phyloP scores from a whole-genome alignment of 2,329 filamentous ascomycete species.

The Cladosporium sp. region DNA sequence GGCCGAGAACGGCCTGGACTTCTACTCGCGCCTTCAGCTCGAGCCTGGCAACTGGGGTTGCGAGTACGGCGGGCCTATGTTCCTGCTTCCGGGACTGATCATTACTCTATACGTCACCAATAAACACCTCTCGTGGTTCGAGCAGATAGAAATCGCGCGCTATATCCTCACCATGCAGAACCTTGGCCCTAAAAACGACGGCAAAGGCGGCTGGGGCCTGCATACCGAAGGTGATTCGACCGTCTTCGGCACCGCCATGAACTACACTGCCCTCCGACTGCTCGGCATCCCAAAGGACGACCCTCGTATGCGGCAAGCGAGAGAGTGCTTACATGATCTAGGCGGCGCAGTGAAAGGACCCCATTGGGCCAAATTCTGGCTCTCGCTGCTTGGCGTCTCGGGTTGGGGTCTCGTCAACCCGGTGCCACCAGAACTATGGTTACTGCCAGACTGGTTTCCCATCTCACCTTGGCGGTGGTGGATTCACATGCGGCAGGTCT shows the following conservation, averaged over 20 bases:
- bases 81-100: conserved; percentile 82
- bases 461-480: conserved; percentile 44
- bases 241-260: conserved; percentile 88
- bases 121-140: conserved; percentile 77
- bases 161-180: conserved; percentile 86
- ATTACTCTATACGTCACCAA: conserved; percentile 87
- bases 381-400: conserved; percentile 78
- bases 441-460: conserved; percentile 41
- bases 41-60: conserved; percentile 92
- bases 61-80: conserved; percentile 98
- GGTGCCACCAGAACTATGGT: conserved; percentile 89
- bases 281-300: conserved; percentile 84
- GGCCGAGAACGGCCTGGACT: conserved; percentile 78
- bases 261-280: conserved; percentile 79
- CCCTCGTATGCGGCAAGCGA: conserved; percentile 79
- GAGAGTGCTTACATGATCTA: conserved; percentile 77
- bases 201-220: conserved; percentile 95
- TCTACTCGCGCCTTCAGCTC: conserved; percentile 88
- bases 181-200: conserved; percentile 51
- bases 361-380: conserved; percentile 98
- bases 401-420: conserved; percentile 94
- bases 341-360: conserved; percentile 82
- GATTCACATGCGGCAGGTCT: conserved; percentile 97
- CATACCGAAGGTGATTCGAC: conserved; percentile 93
- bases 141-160: conserved; percentile 85